phyloP scores from a whole-genome alignment of 2,329 filamentous ascomycete species.

The Diplodia scrobiculata region DNA sequence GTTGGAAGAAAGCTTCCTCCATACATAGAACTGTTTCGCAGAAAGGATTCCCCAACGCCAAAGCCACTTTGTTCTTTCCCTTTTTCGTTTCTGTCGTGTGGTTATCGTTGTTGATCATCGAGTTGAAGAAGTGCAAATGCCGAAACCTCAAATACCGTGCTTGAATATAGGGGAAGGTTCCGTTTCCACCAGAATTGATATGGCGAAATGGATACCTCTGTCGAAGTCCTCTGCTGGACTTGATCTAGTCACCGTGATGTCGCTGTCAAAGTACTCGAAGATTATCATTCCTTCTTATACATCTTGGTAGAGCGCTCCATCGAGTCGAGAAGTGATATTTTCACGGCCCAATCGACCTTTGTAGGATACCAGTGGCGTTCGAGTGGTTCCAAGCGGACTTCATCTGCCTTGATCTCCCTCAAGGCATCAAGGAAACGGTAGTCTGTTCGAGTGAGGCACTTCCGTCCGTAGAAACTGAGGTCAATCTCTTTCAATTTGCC shows the following conservation, averaged over 20 bases:
- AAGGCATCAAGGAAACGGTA: slow-evolving; percentile 51
- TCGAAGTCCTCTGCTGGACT: not conserved
- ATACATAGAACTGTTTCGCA: not conserved
- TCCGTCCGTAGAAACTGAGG: slow-evolving; percentile 50
- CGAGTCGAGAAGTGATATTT: slow-evolving; percentile 38
- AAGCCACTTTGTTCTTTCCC: no score
- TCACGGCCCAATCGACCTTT: slow-evolving; percentile 43
- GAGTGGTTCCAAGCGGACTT: slow-evolving; percentile 38
- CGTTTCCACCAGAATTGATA: not conserved
- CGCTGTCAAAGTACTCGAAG: not conserved
- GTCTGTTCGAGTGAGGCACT: slow-evolving; percentile 41
- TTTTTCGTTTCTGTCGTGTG: not conserved
- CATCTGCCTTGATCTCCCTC: slow-evolving; percentile 49
- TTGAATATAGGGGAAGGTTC: not conserved
- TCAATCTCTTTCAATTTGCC: slow-evolving; percentile 49
- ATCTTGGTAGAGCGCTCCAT: slow-evolving; percentile 46
- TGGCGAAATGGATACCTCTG: not conserved
- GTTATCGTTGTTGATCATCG: not conserved
- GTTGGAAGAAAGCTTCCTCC: not conserved
- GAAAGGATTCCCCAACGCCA: no score
- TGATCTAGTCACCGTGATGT: not conserved
- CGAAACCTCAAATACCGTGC: not conserved
- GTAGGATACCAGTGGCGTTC: slow-evolving; percentile 34
- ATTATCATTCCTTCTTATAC: slow-evolving; percentile 34
- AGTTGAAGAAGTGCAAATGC: not conserved